phyloP scores from a whole-genome alignment of 129 eudicot genomes.

The Solidago caesia region DNA sequence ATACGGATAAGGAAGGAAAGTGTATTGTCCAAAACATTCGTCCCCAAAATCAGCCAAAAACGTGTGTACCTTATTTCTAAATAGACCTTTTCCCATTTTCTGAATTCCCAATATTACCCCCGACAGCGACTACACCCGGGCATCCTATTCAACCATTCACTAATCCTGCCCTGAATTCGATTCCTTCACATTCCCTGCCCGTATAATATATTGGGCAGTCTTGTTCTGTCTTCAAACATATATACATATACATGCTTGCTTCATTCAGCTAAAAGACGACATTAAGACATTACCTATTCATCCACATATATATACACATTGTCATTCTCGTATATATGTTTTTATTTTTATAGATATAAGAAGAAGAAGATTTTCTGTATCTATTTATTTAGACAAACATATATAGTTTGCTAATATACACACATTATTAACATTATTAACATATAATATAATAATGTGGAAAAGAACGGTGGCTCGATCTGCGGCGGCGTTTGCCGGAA shows the following conservation, averaged over 20 bases:
- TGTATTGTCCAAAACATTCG: constrained; percentile 5
- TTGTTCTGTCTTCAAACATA: constrained; percentile 35
- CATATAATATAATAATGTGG: constrained; percentile 19
- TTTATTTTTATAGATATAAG: too few relatives aligned
- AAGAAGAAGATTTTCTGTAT: neutral
- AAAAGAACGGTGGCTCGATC: constrained; percentile 73
- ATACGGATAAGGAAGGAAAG: too few relatives aligned
- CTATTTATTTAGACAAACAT: neutral
- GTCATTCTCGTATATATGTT: neutral
- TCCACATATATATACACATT: neutral
- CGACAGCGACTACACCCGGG: constrained; percentile 23
- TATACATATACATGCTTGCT: neutral
- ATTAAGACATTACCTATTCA: constrained; percentile 29
- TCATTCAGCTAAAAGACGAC: constrained; percentile 29
- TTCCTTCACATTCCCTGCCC: constrained; percentile 44
- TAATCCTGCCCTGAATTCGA: constrained; percentile 37
- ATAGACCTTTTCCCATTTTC: constrained; percentile 20
- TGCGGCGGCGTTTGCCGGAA: constrained; percentile 48
- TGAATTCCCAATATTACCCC: constrained; percentile 26
- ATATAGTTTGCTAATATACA: neutral
- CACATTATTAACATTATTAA: constrained; percentile 6
- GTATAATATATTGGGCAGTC: constrained; percentile 18
- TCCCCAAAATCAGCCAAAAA: constrained; percentile 13
- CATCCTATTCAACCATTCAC: constrained; percentile 30
- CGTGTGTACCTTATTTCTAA: constrained; percentile 26